phyloP scores from a whole-genome alignment of 164 flowering plant genomes.

The Vitis cinerea region DNA sequence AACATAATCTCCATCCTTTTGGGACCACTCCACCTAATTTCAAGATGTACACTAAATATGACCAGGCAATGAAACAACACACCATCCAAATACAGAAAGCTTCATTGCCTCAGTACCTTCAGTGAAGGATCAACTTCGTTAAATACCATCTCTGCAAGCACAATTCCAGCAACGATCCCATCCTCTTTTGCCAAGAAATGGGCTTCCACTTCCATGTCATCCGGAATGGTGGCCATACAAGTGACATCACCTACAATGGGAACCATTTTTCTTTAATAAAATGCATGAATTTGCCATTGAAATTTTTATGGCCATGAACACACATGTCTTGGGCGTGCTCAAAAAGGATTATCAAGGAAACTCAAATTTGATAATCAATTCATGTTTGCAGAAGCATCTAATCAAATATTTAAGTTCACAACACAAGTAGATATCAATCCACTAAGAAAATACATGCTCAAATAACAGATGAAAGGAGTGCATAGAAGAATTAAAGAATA shows the following conservation, averaged over 20 bases:
- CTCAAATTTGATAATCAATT: neutral
- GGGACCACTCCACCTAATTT: slow-evolving; percentile 83
- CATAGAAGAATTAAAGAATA: neutral
- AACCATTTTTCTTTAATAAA: neutral
- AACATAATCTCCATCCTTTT: slow-evolving; percentile 74
- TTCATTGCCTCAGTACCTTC: slow-evolving; percentile 47
- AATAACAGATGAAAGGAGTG: neutral
- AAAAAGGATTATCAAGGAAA: too few species aligned
- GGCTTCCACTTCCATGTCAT: slow-evolving; percentile 81
- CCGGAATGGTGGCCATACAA: slow-evolving; percentile 86
- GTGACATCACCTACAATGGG: slow-evolving; percentile 81
- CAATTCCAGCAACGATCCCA: slow-evolving; percentile 88
- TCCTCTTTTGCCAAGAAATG: slow-evolving; percentile 89
- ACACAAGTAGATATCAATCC: neutral
- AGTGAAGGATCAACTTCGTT: slow-evolving; percentile 86
- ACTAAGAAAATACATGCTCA: neutral
- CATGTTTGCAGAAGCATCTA: neutral
- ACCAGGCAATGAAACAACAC: neutral
- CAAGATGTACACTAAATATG: slow-evolving; percentile 5
- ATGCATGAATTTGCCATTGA: neutral
- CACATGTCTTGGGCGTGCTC: too few species aligned
- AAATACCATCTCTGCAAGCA: slow-evolving; percentile 88
- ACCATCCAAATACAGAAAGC: neutral
- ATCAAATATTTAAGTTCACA: too few species aligned
- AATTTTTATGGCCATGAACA: too few species aligned